Evolutionary conservation across 805 yeast genomes (phyloP).

Genomic region (Yamadazyma akitaensis): DNA sequence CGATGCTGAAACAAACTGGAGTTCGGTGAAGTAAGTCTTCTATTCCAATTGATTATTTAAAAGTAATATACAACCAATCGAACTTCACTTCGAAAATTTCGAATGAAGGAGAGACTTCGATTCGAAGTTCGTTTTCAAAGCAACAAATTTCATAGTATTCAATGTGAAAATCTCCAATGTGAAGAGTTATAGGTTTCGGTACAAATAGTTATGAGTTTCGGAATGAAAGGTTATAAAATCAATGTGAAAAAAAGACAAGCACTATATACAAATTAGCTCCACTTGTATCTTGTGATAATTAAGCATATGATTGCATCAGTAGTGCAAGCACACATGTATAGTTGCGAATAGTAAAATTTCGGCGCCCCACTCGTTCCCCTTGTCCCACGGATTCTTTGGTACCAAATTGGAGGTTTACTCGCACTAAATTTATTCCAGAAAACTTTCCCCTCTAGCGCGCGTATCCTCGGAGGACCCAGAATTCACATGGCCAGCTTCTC

Average conservation of each 20-base stretch:
- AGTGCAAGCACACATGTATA: background rate
- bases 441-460: slow-evolving; percentile 2
- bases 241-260: background rate
- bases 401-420: background rate
- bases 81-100: too few species aligned
- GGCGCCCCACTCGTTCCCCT: too few species aligned
- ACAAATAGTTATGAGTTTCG: too few species aligned
- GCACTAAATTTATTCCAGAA: background rate
- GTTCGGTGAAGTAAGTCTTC: too few species aligned
- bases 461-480: slow-evolving; percentile 5
- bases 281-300: background rate
- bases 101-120: too few species aligned
- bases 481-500: slow-evolving; percentile 6
- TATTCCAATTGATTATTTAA: too few species aligned
- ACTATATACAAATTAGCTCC: background rate
- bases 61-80: too few species aligned
- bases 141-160: too few species aligned
- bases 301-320: slow-evolving; percentile 2
- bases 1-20: too few species aligned
- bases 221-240: background rate
- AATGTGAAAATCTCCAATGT: too few species aligned
- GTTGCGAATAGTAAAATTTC: background rate
- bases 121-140: too few species aligned
- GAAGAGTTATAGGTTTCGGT: too few species aligned
- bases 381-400: background rate